phyloP scores from a whole-genome alignment of 345 rosid species.

The Euclidium syriacum region DNA sequence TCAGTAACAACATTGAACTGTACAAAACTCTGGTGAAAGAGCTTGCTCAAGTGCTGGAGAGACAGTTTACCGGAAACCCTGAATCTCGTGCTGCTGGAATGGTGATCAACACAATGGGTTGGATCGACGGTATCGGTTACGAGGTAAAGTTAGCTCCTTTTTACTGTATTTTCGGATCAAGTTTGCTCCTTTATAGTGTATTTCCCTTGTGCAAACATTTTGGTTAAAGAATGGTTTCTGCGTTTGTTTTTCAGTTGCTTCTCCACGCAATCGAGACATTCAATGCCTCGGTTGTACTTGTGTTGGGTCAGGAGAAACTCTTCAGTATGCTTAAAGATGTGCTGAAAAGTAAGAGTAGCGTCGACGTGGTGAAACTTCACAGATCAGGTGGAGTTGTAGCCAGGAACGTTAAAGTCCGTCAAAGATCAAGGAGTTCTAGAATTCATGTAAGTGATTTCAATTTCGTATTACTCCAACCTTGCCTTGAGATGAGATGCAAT shows the following conservation, averaged over 20 bases:
- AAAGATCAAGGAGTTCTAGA: slow-evolving; percentile 53
- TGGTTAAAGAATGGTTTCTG: not conserved
- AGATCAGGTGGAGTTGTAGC: slow-evolving; percentile 88
- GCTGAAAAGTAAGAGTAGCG: slow-evolving; percentile 53
- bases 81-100: slow-evolving; percentile 84
- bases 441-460: slow-evolving; percentile 52
- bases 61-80: slow-evolving; percentile 58
- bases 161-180: not conserved
- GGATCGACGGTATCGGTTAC: slow-evolving; percentile 91
- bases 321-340: slow-evolving; percentile 88
- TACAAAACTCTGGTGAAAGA: slow-evolving; percentile 76
- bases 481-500: no score
- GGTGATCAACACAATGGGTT: slow-evolving; percentile 96
- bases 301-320: slow-evolving; percentile 93
- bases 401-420: slow-evolving; percentile 57
- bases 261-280: slow-evolving; percentile 76
- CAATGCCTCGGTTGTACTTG: slow-evolving; percentile 82
- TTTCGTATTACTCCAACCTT: no score
- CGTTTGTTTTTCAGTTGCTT: slow-evolving; percentile 52
- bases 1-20: slow-evolving; percentile 70
- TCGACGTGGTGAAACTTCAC: slow-evolving; percentile 90
- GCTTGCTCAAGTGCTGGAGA: slow-evolving; percentile 78
- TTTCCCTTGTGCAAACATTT: not conserved
- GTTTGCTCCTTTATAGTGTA: not conserved
- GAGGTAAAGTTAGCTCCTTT: slow-evolving; percentile 43